These are phyloP conservation scores for Parsonsia alboflavescens DNA, from an alignment of 257 asterid genomes.

Conservation along the genomic window DNA sequence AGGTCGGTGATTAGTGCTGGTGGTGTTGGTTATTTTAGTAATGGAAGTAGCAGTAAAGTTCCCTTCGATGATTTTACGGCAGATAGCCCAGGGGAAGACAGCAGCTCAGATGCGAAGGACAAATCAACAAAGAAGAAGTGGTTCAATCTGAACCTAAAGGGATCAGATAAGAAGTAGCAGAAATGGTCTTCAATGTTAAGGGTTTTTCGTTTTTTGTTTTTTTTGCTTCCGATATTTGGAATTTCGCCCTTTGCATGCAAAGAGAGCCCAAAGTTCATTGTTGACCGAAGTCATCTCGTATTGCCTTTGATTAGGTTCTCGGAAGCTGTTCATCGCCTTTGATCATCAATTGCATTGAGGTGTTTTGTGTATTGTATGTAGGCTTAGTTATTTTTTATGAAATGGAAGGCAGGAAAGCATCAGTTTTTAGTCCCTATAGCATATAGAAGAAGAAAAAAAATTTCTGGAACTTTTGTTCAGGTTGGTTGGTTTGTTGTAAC, in stretches of 20 bases:
- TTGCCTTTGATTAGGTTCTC: slow-evolving; percentile 13
- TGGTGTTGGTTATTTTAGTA: slow-evolving; percentile 69
- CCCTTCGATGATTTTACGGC: slow-evolving; percentile 53
- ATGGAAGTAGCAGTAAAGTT: slow-evolving; percentile 73
- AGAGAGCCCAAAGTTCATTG: slow-evolving; percentile 20
- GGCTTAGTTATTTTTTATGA: neutral
- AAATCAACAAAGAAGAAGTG: slow-evolving; percentile 75
- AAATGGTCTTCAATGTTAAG: neutral
- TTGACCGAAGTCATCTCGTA: slow-evolving; percentile 20
- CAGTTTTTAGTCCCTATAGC: slow-evolving; percentile 7
- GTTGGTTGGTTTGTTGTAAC: slow-evolving; percentile 13
- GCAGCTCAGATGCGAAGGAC: slow-evolving; percentile 89
- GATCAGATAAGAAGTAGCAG: slow-evolving; percentile 54
- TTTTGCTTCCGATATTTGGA: slow-evolving; percentile 23
- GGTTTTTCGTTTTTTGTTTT: slow-evolving; percentile 4
- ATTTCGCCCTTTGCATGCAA: slow-evolving; percentile 17
- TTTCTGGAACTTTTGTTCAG: neutral
- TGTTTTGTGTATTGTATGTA: slow-evolving; percentile 18
- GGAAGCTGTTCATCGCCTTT: slow-evolving; percentile 13
- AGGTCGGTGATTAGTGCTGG: slow-evolving; percentile 46
- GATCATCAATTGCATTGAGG: slow-evolving; percentile 13
- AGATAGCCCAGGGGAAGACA: slow-evolving; percentile 80
- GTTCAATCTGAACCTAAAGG: slow-evolving; percentile 83
- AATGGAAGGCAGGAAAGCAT: neutral
- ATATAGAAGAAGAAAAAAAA: slow-evolving; percentile 12